Percentiles rank a stretch among this genome's conserved stretches.
Evolutionary conservation across 768 basidiomycete genomes (phyloP).

Genomic region (Russula vinacea): DNA sequence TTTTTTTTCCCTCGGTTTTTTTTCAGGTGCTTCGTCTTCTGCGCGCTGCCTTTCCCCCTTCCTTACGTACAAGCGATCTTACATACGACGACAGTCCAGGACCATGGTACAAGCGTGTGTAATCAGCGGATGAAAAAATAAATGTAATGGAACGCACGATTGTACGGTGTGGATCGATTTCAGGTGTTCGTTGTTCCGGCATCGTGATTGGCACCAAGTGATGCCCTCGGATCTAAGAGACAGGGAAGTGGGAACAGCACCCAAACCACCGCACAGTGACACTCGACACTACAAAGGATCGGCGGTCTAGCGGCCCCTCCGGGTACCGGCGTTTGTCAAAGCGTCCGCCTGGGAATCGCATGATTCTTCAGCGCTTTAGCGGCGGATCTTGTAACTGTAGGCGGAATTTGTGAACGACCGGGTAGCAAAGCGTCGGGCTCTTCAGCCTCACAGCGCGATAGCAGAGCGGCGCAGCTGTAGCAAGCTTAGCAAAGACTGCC

Average conservation of each 20-base stretch:
- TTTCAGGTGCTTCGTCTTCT: slow-evolving; percentile 14
- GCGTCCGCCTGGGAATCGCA: slow-evolving; percentile 18
- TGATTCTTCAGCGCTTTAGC: too few species aligned
- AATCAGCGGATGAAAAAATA: slow-evolving; percentile 20
- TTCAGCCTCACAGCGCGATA: slow-evolving; percentile 39
- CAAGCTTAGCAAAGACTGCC: slow-evolving; percentile 61
- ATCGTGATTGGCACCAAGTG: not conserved
- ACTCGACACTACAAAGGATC: slow-evolving; percentile 62
- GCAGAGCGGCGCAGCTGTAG: slow-evolving; percentile 57
- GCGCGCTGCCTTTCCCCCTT: slow-evolving; percentile 9
- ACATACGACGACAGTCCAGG: slow-evolving; percentile 14
- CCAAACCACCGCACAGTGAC: slow-evolving; percentile 41
- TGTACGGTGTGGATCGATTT: slow-evolving; percentile 15
- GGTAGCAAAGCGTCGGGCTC: slow-evolving; percentile 36
- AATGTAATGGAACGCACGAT: slow-evolving; percentile 23
- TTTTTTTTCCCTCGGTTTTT: not conserved
- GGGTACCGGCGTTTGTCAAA: slow-evolving; percentile 32
- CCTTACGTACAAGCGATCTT: slow-evolving; percentile 18
- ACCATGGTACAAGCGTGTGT: slow-evolving; percentile 24
- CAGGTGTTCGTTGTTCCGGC: not conserved
- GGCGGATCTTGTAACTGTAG: slow-evolving; percentile 43
- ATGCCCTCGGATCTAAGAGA: not conserved
- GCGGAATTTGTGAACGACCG: not conserved
- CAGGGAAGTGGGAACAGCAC: slow-evolving; percentile 41
- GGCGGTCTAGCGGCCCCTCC: slow-evolving; percentile 52